These are phyloP conservation scores for Aegilops tauschii DNA, from an alignment of 176 grass and related monocot genomes.

Conservation along the genomic window DNA sequence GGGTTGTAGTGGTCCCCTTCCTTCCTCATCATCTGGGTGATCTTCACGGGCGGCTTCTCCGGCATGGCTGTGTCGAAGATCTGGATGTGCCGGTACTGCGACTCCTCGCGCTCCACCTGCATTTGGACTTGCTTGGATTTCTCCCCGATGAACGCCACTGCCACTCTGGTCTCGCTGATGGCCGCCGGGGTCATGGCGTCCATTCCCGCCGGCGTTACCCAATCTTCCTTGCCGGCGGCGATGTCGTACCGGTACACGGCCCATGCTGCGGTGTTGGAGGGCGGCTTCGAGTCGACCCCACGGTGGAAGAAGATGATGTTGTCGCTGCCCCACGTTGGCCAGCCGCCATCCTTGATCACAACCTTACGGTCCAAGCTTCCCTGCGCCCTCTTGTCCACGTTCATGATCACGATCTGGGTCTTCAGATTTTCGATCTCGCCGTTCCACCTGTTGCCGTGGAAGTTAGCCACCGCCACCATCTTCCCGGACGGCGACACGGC, in stretches of 20 bases:
- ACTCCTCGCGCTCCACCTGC: neutral
- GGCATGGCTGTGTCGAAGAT: neutral
- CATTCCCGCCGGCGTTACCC: neutral
- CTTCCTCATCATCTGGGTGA: neutral
- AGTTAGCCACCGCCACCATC: constrained; percentile 32
- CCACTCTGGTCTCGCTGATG: constrained; percentile 29
- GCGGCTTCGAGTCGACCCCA: neutral
- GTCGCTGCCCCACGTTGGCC: constrained; percentile 49
- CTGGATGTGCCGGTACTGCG: constrained; percentile 42
- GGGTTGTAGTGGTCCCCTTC: constrained; percentile 36
- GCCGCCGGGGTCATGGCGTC: constrained; percentile 47
- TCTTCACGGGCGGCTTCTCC: neutral
- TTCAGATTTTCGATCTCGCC: constrained; percentile 41
- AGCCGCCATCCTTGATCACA: constrained; percentile 17
- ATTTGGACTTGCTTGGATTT: neutral
- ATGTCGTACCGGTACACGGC: constrained; percentile 13
- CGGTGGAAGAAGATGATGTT: constrained; percentile 45
- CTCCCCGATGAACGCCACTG: constrained; percentile 20
- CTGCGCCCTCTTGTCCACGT: neutral
- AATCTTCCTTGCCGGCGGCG: fast-evolving
- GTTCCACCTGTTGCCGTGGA: neutral
- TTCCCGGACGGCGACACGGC: constrained; percentile 37
- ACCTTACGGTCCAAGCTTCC: neutral
- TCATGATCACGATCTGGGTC: constrained; percentile 36
- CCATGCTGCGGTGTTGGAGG: neutral